phyloP scores from a whole-genome alignment of 352 stramenopile genomes.

The Phytophthora sojae region DNA sequence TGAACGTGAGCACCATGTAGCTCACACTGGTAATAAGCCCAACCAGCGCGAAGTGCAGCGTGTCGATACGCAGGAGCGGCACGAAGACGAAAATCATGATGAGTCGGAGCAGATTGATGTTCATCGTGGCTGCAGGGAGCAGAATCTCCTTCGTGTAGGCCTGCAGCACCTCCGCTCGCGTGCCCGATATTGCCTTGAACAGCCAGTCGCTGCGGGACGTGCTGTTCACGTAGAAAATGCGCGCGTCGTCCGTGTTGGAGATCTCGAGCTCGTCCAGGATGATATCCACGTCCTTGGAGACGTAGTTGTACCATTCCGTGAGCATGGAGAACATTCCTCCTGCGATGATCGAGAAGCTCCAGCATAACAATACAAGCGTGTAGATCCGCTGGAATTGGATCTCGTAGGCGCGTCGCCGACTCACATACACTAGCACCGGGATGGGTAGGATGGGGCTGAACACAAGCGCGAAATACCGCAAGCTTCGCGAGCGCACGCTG shows the following conservation, averaged over 20 bases:
- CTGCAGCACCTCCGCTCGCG: conserved; percentile 62
- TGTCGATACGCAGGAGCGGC: conserved; percentile 79
- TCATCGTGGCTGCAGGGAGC: conserved; percentile 74
- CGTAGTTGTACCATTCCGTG: conserved; percentile 82
- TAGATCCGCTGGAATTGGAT: conserved; percentile 82
- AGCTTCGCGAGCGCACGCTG: conserved; percentile 55
- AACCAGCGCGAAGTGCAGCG: conserved; percentile 70
- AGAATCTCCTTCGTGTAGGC: conserved; percentile 73
- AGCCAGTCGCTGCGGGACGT: conserved; percentile 53
- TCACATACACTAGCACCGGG: conserved; percentile 73
- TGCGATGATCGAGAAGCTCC: conserved; percentile 76
- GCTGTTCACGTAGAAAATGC: conserved; percentile 71
- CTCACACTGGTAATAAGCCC: conserved; percentile 59
- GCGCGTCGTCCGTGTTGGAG: conserved; percentile 29
- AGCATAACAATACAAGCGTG: conserved; percentile 69
- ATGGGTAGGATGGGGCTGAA: conserved; percentile 76
- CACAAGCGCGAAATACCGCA: conserved; percentile 74
- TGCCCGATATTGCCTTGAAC: conserved; percentile 67
- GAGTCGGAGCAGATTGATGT: conserved; percentile 80
- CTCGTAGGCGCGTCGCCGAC: conserved; percentile 66
- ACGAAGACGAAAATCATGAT: conserved; percentile 84
- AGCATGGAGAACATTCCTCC: conserved; percentile 88
- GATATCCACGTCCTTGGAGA: conserved; percentile 71
- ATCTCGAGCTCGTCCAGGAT: conserved; percentile 71
- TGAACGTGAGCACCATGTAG: conserved; percentile 67